These are phyloP conservation scores for Salix viminalis DNA, from an alignment of 345 rosid species.

Conservation along the genomic window DNA sequence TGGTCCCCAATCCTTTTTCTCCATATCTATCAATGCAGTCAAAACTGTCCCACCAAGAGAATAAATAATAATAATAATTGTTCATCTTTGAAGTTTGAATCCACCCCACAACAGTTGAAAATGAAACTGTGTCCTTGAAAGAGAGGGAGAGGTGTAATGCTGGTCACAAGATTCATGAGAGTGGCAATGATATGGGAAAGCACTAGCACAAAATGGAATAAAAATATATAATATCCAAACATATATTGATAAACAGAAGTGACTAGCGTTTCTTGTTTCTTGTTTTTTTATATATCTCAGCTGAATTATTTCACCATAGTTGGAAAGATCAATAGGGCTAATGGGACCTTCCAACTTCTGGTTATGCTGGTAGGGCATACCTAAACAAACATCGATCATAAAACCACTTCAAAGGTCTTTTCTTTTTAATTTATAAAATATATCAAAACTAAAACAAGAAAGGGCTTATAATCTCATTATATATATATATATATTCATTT, in stretches of 20 bases:
- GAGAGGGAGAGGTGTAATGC: neutral
- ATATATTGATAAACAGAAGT: neutral
- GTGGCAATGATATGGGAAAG: neutral
- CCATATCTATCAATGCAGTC: conserved; percentile 27
- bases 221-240: neutral
- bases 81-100: conserved; percentile 34
- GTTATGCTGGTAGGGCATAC: too few species aligned
- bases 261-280: neutral
- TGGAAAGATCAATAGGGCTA: neutral
- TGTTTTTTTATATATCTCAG: neutral
- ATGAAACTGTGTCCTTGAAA: neutral
- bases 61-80: neutral
- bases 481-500: too few species aligned
- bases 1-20: conserved; percentile 16
- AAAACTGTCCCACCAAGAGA: conserved; percentile 34
- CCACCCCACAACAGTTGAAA: conserved; percentile 14
- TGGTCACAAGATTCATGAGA: conserved; percentile 9
- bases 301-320: neutral
- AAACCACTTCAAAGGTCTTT: neutral
- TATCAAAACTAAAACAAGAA: neutral
- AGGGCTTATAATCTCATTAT: too few species aligned
- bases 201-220: neutral
- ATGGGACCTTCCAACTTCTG: neutral
- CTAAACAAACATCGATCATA: too few species aligned
- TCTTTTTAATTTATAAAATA: too few species aligned